These are phyloP conservation scores for Plasmodium cynomolgi DNA, from an alignment of 169 alveolate genomes.

Conservation along the genomic window DNA sequence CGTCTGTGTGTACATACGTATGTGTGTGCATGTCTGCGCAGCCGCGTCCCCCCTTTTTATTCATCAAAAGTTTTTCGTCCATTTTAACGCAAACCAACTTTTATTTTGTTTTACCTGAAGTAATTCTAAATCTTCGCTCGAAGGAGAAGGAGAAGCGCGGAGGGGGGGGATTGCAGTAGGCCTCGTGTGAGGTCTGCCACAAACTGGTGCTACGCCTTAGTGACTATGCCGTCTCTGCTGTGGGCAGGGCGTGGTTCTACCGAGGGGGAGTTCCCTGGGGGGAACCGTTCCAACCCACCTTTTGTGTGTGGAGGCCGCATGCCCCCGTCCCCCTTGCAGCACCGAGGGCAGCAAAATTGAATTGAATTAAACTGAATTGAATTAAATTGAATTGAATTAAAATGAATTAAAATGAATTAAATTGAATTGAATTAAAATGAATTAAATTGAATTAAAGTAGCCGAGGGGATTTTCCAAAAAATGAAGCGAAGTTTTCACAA, in stretches of 20 bases:
- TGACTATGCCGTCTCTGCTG: background rate
- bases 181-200: background rate
- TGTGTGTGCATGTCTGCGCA: background rate
- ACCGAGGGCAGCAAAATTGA: background rate
- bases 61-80: background rate
- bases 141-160: background rate
- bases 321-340: background rate
- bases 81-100: slow-evolving; percentile 1
- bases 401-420: background rate
- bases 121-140: slow-evolving; percentile 6
- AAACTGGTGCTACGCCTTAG: too few species aligned
- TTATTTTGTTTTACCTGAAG: slow-evolving; percentile 40
- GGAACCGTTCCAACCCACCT: background rate
- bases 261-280: background rate
- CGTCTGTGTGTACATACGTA: slow-evolving; percentile 5
- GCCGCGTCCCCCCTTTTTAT: background rate
- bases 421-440: background rate
- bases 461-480: background rate
- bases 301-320: background rate
- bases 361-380: background rate
- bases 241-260: background rate
- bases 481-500: background rate
- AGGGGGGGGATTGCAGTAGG: background rate
- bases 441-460: background rate
- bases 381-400: too few species aligned